Evolutionary conservation across 805 yeast species (phyloP).

Genomic region (Myxozyma sirexii): DNA sequence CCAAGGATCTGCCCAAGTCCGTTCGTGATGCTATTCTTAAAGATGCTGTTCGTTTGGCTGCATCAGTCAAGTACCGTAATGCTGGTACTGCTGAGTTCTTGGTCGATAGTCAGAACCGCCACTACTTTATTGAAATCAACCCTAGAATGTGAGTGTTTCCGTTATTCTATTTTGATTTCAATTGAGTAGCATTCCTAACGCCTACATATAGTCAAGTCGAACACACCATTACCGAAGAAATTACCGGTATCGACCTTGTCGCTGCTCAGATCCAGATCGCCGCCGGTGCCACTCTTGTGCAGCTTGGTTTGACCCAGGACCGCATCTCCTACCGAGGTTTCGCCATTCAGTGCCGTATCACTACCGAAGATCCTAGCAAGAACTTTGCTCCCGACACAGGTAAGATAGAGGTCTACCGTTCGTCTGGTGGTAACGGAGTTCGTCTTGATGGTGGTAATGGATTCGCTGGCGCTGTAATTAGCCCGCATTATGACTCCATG

Average conservation of each 20-base stretch:
- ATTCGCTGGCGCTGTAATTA: slow-evolving; percentile 92
- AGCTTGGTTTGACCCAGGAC: slow-evolving; percentile 91
- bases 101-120: slow-evolving; percentile 91
- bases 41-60: slow-evolving; percentile 93
- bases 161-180: neutral
- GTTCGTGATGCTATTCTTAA: slow-evolving; percentile 90
- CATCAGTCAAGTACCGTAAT: slow-evolving; percentile 84
- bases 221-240: slow-evolving; percentile 98
- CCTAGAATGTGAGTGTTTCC: slow-evolving; percentile 64
- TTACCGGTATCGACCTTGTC: slow-evolving; percentile 95
- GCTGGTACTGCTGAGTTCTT: slow-evolving; percentile 99
- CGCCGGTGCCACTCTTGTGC: slow-evolving; percentile 93
- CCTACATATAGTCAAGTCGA: slow-evolving; percentile 70
- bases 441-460: slow-evolving; percentile 99
- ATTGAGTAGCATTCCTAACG: neutral
- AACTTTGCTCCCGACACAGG: slow-evolving; percentile 99
- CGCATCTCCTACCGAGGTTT: slow-evolving; percentile 94
- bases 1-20: slow-evolving; percentile 77
- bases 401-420: slow-evolving; percentile 94
- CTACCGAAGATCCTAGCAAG: slow-evolving; percentile 96
- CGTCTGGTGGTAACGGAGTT: slow-evolving; percentile 99
- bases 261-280: slow-evolving; percentile 99
- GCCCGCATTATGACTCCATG: slow-evolving; percentile 98
- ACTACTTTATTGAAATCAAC: slow-evolving; percentile 96
- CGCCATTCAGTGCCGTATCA: slow-evolving; percentile 98